Percentiles rank a stretch among this genome's conserved stretches.
Conservation (phyloP, 805 yeast genomes). For the Komagataella phaffii region DNA sequence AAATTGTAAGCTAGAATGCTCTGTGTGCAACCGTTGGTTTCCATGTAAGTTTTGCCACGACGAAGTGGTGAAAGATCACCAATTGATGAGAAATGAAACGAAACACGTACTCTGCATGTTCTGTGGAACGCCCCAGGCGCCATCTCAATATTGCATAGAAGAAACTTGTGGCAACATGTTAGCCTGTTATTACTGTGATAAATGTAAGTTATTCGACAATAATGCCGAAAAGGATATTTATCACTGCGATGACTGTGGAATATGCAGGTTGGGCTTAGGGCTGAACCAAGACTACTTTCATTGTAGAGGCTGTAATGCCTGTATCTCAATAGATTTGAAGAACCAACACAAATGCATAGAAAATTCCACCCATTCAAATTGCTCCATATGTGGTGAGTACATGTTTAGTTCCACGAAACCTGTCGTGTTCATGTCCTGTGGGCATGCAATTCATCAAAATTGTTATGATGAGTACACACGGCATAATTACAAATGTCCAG, state of each 20-base stretch:
- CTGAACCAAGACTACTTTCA: constrained; percentile 84
- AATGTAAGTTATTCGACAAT: constrained; percentile 74
- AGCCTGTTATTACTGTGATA: constrained; percentile 66
- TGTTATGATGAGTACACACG: constrained; percentile 77
- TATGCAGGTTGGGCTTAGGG: constrained; percentile 84
- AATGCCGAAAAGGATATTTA: constrained; percentile 70
- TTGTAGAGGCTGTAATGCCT: constrained; percentile 80
- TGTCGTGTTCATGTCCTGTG: constrained; percentile 88
- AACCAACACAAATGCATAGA: constrained; percentile 76
- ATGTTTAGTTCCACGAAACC: constrained; percentile 72
- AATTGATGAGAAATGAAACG: constrained; percentile 44
- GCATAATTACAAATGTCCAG: constrained; percentile 83
- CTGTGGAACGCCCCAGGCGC: constrained; percentile 65
- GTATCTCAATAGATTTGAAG: constrained; percentile 67
- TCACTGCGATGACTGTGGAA: constrained; percentile 88
- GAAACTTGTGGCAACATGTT: constrained; percentile 43
- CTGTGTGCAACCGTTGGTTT: constrained; percentile 61
- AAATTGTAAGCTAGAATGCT: constrained; percentile 74
- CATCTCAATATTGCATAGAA: constrained; percentile 51
- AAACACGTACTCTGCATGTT: constrained; percentile 68
- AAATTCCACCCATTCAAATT: constrained; percentile 78
- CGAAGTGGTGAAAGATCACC: constrained; percentile 36
- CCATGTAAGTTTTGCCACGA: constrained; percentile 85
- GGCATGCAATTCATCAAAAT: constrained; percentile 82
- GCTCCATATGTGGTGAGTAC: constrained; percentile 88